Evolutionary conservation across 2,329 filamentous ascomycete species (phyloP), one percentile per base, ranked within the genome.

Genomic region (Aspergillus terreus): DNA sequence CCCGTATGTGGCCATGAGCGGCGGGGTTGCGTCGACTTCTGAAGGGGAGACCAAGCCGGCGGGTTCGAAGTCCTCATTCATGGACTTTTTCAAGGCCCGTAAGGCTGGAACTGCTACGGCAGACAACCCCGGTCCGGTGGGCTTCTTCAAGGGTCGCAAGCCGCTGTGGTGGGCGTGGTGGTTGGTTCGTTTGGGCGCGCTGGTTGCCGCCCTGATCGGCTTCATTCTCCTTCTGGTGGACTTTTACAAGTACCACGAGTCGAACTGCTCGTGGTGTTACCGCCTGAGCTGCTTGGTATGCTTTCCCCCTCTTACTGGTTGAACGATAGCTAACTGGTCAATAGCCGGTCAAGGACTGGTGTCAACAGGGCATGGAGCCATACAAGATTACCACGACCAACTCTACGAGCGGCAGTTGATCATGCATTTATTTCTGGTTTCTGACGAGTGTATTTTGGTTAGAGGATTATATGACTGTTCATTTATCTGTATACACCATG

Each of bases 101-200:
- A 30, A 81, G 88, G 40, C 90, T 87, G 68, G 84, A 82, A 55
- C 58, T 43, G 47, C 56, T 7, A 53, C 56, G 9, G 49, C 56
- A 2, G 44, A 49, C 46, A 47, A 44, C 4, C 30, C 51, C 6
- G 57, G 56, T 30, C 64, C 63, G 0, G 58, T 82, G 0, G 85
- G 83, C 5, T 96, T 96, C 73, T 97, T 97, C 76, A 92, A 92
- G 69, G 90, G 90, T 17, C 82, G 94, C 15, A 96, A 95, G 69
- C 87, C 88, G 19, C 78, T 96, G 6, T 99, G 94, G 94, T 99
- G 94, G 94, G 87, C 77, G 5, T 99, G 94, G 94, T 97, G 92
- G 92, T 72, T 96, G 19, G 80, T 97, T 25, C 83, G 94, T 15
- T 88, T 82, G 1, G 90, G 81, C 0, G 86, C 87, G 21, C 75